Base-by-base conservation (phyloP, 108 stramenopile species). In the Discostella pseudostelligera region DNA sequence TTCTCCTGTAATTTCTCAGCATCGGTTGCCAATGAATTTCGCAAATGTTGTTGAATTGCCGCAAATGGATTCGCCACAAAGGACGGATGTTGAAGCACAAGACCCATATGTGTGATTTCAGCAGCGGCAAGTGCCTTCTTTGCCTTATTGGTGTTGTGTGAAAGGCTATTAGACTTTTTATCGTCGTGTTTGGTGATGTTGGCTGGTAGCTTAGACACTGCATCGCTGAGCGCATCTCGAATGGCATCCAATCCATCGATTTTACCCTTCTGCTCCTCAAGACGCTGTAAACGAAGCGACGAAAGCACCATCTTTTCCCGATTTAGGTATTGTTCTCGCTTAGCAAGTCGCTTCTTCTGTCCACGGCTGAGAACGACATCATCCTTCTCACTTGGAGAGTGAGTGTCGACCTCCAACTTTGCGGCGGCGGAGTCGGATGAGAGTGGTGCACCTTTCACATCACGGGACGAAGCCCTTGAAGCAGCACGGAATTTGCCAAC, bases 201-300 rank as follows among this genome's bases (percentile, higher is more conserved):
- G 14, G 75, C 13, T 20, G 49, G 35, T 19, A 43, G 25, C 29
- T 59, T 10, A 2, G 75, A 43, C 47, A 88, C 59, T 8, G 91
- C 88, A 32, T 88, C 81, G 17, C 78, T 61, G 42, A 93, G 68
- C 7, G 91, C 88, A 39, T 89, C 81, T 17, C 78, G 75, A 43
- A 93, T 79, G 32, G 88, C 88, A 75, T 89, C 84, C 53, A 93
- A 56, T 9, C 88, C 91, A 70, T 93, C 88, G 44, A 93, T 76
- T 28, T 84, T 83, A 59, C 82, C 72, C 81, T 82, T 85, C 62
- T 93, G 88, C 62, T 86, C 85, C 40, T 88, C 87, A 42, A 74
- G 42, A 51, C 65, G 53, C 45, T 85, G 60, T 14, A 93, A 78
- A 39, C 69, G 74, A 8, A 93, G 62, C 4, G 91, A 82, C 0